phyloP scores from a whole-genome alignment of 2,329 filamentous ascomycete genomes.

The Fusarium armeniacum region DNA sequence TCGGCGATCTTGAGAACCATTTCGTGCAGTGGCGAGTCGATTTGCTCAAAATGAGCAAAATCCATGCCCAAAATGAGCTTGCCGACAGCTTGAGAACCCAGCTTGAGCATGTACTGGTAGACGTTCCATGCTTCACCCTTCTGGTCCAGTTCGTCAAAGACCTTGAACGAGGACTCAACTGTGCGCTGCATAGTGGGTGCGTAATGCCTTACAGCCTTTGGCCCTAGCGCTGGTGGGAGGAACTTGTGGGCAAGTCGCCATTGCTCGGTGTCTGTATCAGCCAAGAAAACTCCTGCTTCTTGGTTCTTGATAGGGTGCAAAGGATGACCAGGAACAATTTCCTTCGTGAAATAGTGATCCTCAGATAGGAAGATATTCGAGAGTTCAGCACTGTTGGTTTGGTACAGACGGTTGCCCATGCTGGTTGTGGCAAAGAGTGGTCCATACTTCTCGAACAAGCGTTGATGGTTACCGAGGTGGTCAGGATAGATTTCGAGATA shows the following conservation, averaged over 20 bases:
- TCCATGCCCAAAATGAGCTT: constrained; percentile 62
- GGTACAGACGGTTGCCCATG: constrained; percentile 64
- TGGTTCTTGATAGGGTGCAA: constrained; percentile 59
- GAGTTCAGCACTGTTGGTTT: constrained; percentile 64
- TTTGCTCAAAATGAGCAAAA: constrained; percentile 59
- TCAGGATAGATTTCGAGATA: constrained; percentile 70
- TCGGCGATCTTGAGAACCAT: constrained; percentile 66
- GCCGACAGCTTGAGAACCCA: constrained; percentile 61
- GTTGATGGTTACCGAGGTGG: constrained; percentile 68
- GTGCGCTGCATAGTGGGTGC: constrained; percentile 70
- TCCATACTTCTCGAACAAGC: constrained; percentile 67
- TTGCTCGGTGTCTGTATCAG: constrained; percentile 65
- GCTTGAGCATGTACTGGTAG: constrained; percentile 65
- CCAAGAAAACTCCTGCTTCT: constrained; percentile 60
- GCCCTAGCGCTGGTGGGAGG: constrained; percentile 68
- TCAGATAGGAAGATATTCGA: constrained; percentile 63
- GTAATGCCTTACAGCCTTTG: constrained; percentile 73
- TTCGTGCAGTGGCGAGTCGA: constrained; percentile 63
- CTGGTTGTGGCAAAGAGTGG: constrained; percentile 65
- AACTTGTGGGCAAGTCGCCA: constrained; percentile 72
- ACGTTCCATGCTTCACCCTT: constrained; percentile 63
- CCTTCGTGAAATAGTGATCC: constrained; percentile 67
- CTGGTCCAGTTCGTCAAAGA: constrained; percentile 66
- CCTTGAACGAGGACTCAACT: constrained; percentile 63
- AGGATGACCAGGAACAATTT: constrained; percentile 65